phyloP scores from a whole-genome alignment of 768 basidiomycete species.

The Tricholoma sp. region DNA sequence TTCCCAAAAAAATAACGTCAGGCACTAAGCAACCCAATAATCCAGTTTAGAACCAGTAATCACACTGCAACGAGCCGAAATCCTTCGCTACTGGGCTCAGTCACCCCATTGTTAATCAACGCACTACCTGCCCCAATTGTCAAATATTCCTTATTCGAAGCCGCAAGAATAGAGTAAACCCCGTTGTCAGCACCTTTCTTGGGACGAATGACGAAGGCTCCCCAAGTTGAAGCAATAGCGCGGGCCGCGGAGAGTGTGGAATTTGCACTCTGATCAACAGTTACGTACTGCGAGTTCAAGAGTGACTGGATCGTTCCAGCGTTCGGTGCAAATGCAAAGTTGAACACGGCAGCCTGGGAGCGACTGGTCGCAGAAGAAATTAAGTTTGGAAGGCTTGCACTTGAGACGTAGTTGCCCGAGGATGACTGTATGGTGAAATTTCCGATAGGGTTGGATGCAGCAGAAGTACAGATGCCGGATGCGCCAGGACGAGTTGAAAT shows the following conservation, averaged over 20 bases:
- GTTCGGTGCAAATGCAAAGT: constrained; percentile 24
- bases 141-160: constrained; percentile 25
- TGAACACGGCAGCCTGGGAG: constrained; percentile 18
- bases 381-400: constrained; percentile 18
- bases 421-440: constrained; percentile 24
- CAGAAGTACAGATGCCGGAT: constrained; percentile 23
- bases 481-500: constrained; percentile 27
- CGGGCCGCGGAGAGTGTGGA: constrained; percentile 24
- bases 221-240: constrained; percentile 22
- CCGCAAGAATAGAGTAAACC: constrained; percentile 26
- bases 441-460: constrained; percentile 23
- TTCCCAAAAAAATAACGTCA: no score
- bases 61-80: constrained; percentile 17
- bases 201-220: constrained; percentile 24
- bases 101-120: constrained; percentile 24
- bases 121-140: constrained; percentile 19
- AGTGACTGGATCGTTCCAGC: constrained; percentile 24
- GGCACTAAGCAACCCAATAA: no score
- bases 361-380: constrained; percentile 18
- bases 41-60: no score
- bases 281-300: constrained; percentile 23
- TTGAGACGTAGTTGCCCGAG: constrained; percentile 20
- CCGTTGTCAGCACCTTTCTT: constrained; percentile 20
- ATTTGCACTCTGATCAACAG: constrained; percentile 26
- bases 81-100: constrained; percentile 19